Evolutionary conservation across 345 rosid genomes (phyloP), one percentile per base, ranked within the genome.

Genomic region (Cochlearia excelsa): DNA sequence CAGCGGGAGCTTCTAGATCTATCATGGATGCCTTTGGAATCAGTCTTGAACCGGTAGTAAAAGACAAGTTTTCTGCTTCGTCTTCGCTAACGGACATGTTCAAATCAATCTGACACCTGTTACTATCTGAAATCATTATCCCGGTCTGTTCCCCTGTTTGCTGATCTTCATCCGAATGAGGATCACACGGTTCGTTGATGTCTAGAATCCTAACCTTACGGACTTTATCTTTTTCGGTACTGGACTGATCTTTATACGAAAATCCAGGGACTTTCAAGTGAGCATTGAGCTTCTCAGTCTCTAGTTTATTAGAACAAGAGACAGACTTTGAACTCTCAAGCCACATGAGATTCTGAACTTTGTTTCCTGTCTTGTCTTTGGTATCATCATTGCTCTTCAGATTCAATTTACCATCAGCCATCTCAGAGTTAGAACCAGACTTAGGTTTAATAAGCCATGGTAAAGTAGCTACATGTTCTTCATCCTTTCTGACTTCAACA

Each of bases 171-270:
- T 72, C 73, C 26, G 59, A 38, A 35, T 80, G 87, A 59, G 65
- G 63, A 60, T 87, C 90, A 70, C 82, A 89, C 44, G 99, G 99
- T 70, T 85, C 78, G 75, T 93, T 93, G 54, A 93, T 93, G 78
- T 93, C 99, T 43, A 89, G 66, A 45, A 80, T 57, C 68, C 78
- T 67, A 72, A 66, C 70, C 41, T 86, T 75, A 47, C 28, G 55
- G 27, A 60, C 76, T 51, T 58, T 74, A 70, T 75, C 71, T 64
- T 71, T 82, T 52, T 57, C 76, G 54, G 48, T 67, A 66, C 70
- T 80, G 48, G 72, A 79, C 39, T 71, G 70, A 27, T 37, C 63
- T 31, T 70, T 87, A n/a, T 61, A 67, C 72, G 80, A 69, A 48
- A 30, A 60, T n/a, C 81, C 79, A 30, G 75, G 71, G 67, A 69